These are phyloP conservation scores for Murraya paniculata DNA, from an alignment of 345 rosid genomes.

Conservation along the genomic window DNA sequence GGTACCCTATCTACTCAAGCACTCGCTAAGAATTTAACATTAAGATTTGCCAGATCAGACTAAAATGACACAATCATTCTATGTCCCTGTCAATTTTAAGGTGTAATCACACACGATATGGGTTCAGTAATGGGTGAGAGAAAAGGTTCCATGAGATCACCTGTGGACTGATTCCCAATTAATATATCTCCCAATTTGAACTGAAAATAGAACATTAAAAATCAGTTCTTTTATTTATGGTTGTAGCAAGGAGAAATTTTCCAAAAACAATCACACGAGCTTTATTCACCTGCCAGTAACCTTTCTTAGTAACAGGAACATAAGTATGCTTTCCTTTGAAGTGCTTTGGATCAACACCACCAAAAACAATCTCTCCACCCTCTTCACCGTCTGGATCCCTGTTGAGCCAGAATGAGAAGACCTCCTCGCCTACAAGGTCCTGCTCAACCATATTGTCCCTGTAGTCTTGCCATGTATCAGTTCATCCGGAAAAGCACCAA, in stretches of 20 bases:
- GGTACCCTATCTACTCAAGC: neutral
- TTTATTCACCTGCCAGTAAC: conserved; percentile 76
- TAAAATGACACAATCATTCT: neutral
- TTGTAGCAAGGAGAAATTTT: neutral
- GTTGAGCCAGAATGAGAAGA: conserved; percentile 83
- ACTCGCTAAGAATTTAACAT: neutral
- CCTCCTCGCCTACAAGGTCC: conserved; percentile 45
- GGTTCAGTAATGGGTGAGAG: neutral
- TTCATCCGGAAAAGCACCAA: neutral
- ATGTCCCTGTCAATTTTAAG: neutral
- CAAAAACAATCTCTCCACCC: conserved; percentile 87
- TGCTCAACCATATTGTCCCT: conserved; percentile 77
- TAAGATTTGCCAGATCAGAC: neutral
- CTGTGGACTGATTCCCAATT: conserved; percentile 56
- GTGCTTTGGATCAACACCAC: conserved; percentile 65
- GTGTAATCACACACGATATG: too few species aligned
- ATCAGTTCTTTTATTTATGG: neutral
- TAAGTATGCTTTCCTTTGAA: conserved; percentile 68
- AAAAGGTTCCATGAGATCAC: conserved; percentile 26
- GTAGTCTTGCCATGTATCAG: conserved; percentile 11
- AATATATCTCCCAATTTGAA: conserved; percentile 70
- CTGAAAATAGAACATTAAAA: conserved; percentile 30
- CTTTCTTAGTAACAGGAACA: conserved; percentile 64
- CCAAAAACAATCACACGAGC: neutral
- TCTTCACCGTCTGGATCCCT: conserved; percentile 38